Conservation (phyloP, 1,284 basidiomycete genomes). For the Mrakiaceae sp. region DNA sequence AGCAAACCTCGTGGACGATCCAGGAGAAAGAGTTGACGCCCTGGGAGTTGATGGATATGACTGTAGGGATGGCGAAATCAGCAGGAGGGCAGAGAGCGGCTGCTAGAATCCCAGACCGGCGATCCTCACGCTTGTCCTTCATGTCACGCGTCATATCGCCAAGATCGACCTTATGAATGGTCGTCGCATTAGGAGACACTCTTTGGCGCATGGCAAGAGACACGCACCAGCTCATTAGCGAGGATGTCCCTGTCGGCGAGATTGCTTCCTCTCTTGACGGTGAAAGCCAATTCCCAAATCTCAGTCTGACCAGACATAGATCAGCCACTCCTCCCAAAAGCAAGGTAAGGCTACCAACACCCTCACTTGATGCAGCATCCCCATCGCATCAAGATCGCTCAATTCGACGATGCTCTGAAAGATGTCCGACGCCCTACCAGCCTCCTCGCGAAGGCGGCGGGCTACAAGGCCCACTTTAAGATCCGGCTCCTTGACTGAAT, state of each 20-base stretch:
- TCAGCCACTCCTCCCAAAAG: neutral
- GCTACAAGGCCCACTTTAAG: neutral
- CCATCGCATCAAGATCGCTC: neutral
- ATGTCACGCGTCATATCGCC: constrained; percentile 15
- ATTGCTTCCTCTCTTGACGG: constrained; percentile 3
- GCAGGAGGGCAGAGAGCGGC: too few relatives aligned
- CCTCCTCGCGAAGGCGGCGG: neutral
- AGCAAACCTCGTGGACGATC: constrained; percentile 9
- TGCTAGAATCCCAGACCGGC: neutral
- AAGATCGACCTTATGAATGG: neutral
- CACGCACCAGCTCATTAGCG: neutral
- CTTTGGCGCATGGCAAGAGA: too few relatives aligned
- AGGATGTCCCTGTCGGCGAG: constrained; percentile 10
- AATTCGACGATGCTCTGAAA: constrained; percentile 11
- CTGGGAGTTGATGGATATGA: constrained; percentile 9
- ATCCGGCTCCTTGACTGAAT: neutral
- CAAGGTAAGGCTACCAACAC: neutral
- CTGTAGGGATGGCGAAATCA: neutral
- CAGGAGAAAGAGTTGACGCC: constrained; percentile 16
- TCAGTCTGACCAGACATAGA: neutral
- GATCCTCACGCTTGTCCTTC: constrained; percentile 15
- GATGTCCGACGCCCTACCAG: constrained; percentile 7
- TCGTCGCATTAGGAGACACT: too few relatives aligned
- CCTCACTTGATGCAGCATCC: constrained; percentile 4
- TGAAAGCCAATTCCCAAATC: neutral